These are phyloP conservation scores for Eucalyptus marginata DNA, from an alignment of 345 rosid species.

Conservation along the genomic window DNA sequence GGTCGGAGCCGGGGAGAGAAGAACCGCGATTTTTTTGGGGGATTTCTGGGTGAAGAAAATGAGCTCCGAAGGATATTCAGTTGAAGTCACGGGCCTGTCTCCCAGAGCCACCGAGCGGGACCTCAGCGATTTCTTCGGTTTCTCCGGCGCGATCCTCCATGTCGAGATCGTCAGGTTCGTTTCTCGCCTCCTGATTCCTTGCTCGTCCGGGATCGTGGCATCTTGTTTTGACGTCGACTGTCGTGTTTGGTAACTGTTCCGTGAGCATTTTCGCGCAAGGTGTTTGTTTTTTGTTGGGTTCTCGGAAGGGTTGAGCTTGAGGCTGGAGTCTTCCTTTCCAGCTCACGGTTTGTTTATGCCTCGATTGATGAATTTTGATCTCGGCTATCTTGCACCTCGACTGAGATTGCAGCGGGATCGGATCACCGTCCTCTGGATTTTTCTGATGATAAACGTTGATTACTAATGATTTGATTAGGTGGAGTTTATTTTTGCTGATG, in stretches of 20 bases:
- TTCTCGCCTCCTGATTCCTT: not conserved
- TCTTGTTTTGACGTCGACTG: not conserved
- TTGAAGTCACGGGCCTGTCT: conserved; percentile 68
- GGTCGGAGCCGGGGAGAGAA: not conserved
- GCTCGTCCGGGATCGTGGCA: not conserved
- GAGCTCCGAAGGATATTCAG: conserved; percentile 33
- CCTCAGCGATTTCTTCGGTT: conserved; percentile 60
- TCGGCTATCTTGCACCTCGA: not conserved
- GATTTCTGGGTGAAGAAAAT: conserved; percentile 13
- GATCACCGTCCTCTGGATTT: not conserved
- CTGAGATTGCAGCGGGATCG: not conserved
- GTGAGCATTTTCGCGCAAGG: not conserved
- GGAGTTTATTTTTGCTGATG: not conserved
- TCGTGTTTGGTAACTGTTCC: not conserved
- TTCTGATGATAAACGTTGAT: not conserved
- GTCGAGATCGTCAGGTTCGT: conserved; percentile 54
- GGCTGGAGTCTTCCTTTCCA: not conserved
- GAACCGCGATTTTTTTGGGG: not conserved
- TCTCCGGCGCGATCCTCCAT: conserved; percentile 47
- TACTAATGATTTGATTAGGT: not conserved
- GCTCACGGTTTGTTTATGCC: not conserved
- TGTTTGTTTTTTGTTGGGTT: not conserved
- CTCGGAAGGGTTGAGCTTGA: not conserved
- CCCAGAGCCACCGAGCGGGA: conserved; percentile 54
- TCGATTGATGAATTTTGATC: not conserved